These are phyloP conservation scores for Herpetomonas samuelpessoai DNA, from an alignment of 208 protist genomes.

Conservation along the genomic window DNA sequence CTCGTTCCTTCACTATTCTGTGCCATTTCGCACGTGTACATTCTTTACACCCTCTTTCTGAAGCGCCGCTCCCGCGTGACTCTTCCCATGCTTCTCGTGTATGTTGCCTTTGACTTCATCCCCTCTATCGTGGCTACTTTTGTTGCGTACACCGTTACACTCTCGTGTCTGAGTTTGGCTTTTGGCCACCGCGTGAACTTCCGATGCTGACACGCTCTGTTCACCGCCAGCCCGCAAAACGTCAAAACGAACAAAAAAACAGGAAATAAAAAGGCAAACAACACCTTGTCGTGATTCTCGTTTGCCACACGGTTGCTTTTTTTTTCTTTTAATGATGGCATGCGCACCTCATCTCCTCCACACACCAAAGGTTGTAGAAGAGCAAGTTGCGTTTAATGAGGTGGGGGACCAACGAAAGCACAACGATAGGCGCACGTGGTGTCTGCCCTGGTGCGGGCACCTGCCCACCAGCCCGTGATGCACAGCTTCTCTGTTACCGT, in stretches of 20 bases:
- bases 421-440: too few relatives aligned
- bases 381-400: too few relatives aligned
- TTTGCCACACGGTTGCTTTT: neutral
- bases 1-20: conserved; percentile 42
- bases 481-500: too few relatives aligned
- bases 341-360: too few relatives aligned
- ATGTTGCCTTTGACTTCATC: conserved; percentile 50
- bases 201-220: too few relatives aligned
- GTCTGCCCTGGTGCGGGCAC: too few relatives aligned
- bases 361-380: too few relatives aligned
- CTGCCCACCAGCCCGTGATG: too few relatives aligned
- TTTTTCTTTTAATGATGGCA: conserved; percentile 8
- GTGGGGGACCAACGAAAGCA: too few relatives aligned
- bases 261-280: neutral
- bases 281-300: neutral
- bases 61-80: conserved; percentile 20
- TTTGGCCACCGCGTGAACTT: too few relatives aligned
- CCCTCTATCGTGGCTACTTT: conserved; percentile 49
- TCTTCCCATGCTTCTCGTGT: conserved; percentile 47
- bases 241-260: conserved; percentile 5
- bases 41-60: conserved; percentile 31
- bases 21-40: conserved; percentile 35
- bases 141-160: conserved; percentile 42
- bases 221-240: too few relatives aligned
- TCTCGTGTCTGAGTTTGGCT: neutral